Percentiles rank a stretch among this genome's conserved stretches.
Evolutionary conservation across 108 stramenopile genomes (phyloP).

Genomic region (Fragilaria radians): DNA sequence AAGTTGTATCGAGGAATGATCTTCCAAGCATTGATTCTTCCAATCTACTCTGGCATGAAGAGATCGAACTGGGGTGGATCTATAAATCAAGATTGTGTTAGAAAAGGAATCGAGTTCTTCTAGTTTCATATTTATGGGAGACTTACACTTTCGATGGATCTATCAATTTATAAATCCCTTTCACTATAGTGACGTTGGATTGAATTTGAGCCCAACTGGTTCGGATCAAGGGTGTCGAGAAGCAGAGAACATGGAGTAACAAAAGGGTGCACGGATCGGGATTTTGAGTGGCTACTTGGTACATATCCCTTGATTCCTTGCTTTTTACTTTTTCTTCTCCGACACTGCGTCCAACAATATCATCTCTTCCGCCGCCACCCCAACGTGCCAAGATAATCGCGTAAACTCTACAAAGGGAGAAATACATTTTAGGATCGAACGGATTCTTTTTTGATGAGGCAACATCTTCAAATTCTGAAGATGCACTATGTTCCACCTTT

Average conservation of each 20-base stretch:
- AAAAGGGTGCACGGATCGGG: conserved; percentile 53
- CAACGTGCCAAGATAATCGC: conserved; percentile 76
- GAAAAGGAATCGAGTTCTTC: background rate
- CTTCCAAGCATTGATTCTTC: conserved; percentile 2
- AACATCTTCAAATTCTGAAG: background rate
- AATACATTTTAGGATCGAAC: conserved; percentile 20
- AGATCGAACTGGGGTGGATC: background rate
- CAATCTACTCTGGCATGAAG: background rate
- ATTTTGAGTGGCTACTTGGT: conserved; percentile 32
- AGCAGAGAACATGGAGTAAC: conserved; percentile 68
- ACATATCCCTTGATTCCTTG: conserved; percentile 16
- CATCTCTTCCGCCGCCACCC: conserved; percentile 72
- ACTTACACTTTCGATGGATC: conserved; percentile 34
- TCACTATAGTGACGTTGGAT: conserved; percentile 34
- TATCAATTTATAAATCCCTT: conserved; percentile 41
- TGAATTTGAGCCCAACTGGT: conserved; percentile 68
- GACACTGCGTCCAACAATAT: conserved; percentile 27
- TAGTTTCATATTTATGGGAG: background rate
- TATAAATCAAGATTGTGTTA: background rate
- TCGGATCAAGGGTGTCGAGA: conserved; percentile 52
- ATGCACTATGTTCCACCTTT: conserved; percentile 14
- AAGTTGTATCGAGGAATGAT: conserved; percentile 49
- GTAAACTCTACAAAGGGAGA: conserved; percentile 39
- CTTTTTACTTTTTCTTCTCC: conserved; percentile 13
- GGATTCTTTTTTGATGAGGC: background rate